These are phyloP conservation scores for Termitomyces sp. DNA, from an alignment of 768 basidiomycete genomes.

Conservation along the genomic window DNA sequence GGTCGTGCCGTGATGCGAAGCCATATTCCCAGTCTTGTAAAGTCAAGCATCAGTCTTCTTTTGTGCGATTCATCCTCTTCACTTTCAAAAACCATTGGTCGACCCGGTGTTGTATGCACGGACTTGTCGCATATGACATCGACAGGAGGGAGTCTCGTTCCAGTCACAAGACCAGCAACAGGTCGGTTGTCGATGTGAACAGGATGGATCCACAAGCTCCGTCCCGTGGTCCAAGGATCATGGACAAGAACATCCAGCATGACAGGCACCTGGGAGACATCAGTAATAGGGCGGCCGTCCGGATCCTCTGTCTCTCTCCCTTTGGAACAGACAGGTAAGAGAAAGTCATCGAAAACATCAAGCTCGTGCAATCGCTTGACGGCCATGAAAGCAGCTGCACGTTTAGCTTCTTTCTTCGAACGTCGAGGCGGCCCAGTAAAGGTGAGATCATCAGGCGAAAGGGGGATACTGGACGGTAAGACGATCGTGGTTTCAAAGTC, in stretches of 20 bases:
- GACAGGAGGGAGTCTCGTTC: conserved; percentile 47
- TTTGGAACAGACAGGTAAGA: conserved; percentile 62
- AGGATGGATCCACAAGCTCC: conserved; percentile 61
- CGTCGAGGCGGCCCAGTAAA: conserved; percentile 57
- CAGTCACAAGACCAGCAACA: conserved; percentile 65
- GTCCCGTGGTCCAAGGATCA: conserved; percentile 63
- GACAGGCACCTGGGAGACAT: conserved; percentile 43
- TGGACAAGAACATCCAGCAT: conserved; percentile 58
- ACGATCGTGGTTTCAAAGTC: conserved; percentile 55
- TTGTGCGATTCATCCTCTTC: conserved; percentile 43
- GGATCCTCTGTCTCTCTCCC: conserved; percentile 50
- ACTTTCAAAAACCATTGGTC: conserved; percentile 33
- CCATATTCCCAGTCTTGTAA: conserved; percentile 59
- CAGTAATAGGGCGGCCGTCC: conserved; percentile 42
- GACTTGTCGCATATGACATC: conserved; percentile 36
- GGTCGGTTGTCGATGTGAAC: conserved; percentile 47
- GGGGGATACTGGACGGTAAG: conserved; percentile 66
- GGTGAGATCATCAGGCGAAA: conserved; percentile 48
- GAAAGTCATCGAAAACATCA: conserved; percentile 79
- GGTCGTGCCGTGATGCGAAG: conserved; percentile 61
- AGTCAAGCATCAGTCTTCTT: conserved; percentile 57
- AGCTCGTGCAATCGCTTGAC: conserved; percentile 65
- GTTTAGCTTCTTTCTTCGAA: conserved; percentile 79
- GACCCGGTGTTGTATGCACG: conserved; percentile 31
- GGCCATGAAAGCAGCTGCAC: conserved; percentile 78